These are phyloP conservation scores for Malus hybrid DNA, from an alignment of 331 rosid genomes.

Conservation along the genomic window DNA sequence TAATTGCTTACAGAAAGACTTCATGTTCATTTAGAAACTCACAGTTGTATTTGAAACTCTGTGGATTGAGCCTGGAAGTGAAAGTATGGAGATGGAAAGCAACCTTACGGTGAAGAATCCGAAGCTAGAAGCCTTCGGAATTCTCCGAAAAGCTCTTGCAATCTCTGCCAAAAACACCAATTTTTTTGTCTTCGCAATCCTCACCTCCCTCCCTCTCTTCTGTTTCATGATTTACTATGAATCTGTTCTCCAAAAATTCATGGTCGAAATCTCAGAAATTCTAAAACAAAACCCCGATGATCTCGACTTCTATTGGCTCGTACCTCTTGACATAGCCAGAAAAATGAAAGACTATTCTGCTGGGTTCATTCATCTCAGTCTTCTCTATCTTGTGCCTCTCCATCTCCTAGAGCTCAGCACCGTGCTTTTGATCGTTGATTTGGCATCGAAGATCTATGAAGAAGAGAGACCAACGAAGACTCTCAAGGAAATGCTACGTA, in stretches of 20 bases:
- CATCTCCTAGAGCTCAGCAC: constrained; percentile 36
- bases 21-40: not conserved
- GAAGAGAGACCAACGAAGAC: constrained; percentile 21
- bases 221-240: constrained; percentile 17
- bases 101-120: constrained; percentile 10
- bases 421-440: constrained; percentile 17
- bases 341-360: constrained; percentile 7
- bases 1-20: not conserved
- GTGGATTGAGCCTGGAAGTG: constrained; percentile 1
- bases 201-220: constrained; percentile 19
- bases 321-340: not conserved
- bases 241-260: constrained; percentile 24
- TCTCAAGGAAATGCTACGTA: constrained; percentile 31
- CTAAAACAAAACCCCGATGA: not conserved
- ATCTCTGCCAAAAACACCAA: constrained; percentile 14
- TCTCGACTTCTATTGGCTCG: not conserved
- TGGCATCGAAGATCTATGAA: constrained; percentile 32
- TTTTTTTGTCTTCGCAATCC: constrained; percentile 12
- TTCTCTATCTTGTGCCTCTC: constrained; percentile 41
- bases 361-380: constrained; percentile 24
- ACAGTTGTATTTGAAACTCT: not conserved
- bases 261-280: constrained; percentile 18
- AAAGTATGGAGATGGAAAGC: constrained; percentile 8
- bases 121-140: constrained; percentile 8
- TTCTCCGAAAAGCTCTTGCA: constrained; percentile 9